These are phyloP conservation scores for Naganishia friedmannii DNA, from an alignment of 768 basidiomycete genomes.

Conservation along the genomic window DNA sequence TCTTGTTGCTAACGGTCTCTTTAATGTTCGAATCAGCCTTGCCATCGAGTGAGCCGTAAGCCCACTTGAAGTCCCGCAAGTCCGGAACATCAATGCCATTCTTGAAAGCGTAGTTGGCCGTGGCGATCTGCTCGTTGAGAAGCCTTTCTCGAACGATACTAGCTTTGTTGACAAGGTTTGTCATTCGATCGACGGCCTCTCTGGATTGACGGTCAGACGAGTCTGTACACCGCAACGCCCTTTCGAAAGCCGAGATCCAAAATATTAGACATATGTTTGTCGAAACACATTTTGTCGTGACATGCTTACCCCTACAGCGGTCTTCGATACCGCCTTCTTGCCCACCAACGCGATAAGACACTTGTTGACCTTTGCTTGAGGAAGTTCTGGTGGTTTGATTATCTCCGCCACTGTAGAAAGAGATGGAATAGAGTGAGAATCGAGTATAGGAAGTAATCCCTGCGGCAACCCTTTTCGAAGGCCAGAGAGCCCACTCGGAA, in stretches of 20 bases:
- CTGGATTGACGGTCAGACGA: no score
- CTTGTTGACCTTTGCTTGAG: conserved; percentile 87
- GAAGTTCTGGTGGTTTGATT: conserved; percentile 73
- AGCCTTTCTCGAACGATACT: conserved; percentile 43
- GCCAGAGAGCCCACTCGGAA: neutral
- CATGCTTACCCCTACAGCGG: conserved; percentile 40
- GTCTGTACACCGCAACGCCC: conserved; percentile 6
- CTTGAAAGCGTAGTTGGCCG: conserved; percentile 43
- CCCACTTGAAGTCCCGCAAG: conserved; percentile 41
- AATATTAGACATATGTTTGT: neutral
- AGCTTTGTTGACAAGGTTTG: conserved; percentile 37
- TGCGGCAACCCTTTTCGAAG: no score
- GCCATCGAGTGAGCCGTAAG: conserved; percentile 27
- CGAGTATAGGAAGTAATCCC: neutral
- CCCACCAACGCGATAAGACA: conserved; percentile 87
- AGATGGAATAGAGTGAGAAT: conserved; percentile 30
- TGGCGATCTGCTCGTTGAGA: conserved; percentile 39
- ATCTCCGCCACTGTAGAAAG: conserved; percentile 65
- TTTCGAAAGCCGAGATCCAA: neutral
- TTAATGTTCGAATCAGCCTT: conserved; percentile 26
- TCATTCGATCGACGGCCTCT: conserved; percentile 46
- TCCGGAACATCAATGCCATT: conserved; percentile 42
- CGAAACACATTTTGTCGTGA: neutral
- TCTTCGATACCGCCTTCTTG: conserved; percentile 74
- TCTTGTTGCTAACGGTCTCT: conserved; percentile 22